Evolutionary conservation across 495 filamentous ascomycete species (phyloP), one percentile per base, ranked within the genome.

Genomic region (Trichoderma parareesei): DNA sequence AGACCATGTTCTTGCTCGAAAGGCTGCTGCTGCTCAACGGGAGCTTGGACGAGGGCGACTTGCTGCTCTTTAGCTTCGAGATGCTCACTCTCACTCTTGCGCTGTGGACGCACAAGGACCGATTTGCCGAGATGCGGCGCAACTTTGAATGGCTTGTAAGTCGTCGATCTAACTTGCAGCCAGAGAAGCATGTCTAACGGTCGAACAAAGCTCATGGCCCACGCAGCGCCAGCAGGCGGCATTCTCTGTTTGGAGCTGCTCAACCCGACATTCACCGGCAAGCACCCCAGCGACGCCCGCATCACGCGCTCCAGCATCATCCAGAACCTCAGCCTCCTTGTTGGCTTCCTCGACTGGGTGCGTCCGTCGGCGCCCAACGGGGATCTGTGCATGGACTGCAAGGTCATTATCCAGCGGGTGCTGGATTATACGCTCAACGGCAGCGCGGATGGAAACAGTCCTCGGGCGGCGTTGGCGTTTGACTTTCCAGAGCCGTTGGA

Each of bases 261-360:
- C 38, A 27, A 60, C 9, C 38, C 48, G 5, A 59, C 49, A 2
- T 65, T 65, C n/a, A n/a, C 37, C n/a, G 48, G 63, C 11, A 81
- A 82, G 64, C 72, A 76, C 6, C 72, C 76, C 69, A 76, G 53
- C 68, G 74, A 60, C 60, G 67, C 35, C 65, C 76, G 40, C 64
- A 76, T 63, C 71, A 84, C 85, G 0, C 80, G 85, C 16, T 84
- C 86, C 1, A 82, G 85, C 67, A 76, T 84, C 10, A 84, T 88
- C 42, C 86, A 87, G 53, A 85, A 87, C 63, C 76, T 88, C 7
- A 87, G 84, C 64, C 79, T 87, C 14, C 84, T 89, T 55, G 77
- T 87, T 18, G 85, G 83, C 0, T 80, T 79, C 42, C 72, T 88
- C 5, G 81, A 81, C 7, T 83, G 82, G 76, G 77, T 88, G 1